Percentiles rank a stretch among this genome's conserved stretches.
Evolutionary conservation across 371 early-diverging fungal species (phyloP).

Genomic region (Batrachochytrium dendrobatidis): DNA sequence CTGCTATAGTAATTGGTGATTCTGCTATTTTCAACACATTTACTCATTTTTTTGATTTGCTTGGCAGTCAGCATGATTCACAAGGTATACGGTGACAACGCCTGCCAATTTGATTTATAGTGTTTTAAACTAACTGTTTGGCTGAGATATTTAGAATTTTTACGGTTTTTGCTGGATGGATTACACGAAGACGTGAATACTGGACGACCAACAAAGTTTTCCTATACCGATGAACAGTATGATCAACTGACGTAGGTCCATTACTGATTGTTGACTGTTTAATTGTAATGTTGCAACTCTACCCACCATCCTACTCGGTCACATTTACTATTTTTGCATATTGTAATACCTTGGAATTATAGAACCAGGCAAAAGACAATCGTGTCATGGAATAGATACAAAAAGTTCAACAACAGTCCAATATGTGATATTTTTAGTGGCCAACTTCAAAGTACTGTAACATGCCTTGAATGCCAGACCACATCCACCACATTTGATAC

Average conservation of each 20-base stretch:
- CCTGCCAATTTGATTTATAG: no score
- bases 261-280: constrained; percentile 2
- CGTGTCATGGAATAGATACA: constrained; percentile 17
- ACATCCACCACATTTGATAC: constrained; percentile 41
- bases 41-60: no score
- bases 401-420: constrained; percentile 11
- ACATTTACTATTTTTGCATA: neutral
- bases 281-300: neutral
- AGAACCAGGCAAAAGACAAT: constrained; percentile 4
- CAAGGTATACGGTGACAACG: constrained; percentile 16
- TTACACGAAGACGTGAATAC: constrained; percentile 50
- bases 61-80: constrained; percentile 34
- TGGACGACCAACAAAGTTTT: constrained; percentile 19
- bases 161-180: constrained; percentile 41
- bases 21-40: no score
- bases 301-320: neutral
- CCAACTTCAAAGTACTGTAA: constrained; percentile 38
- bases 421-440: constrained; percentile 44
- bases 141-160: no score
- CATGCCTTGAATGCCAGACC: constrained; percentile 37
- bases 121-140: no score
- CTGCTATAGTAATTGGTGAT: no score
- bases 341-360: neutral
- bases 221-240: constrained; percentile 27
- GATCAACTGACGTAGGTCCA: constrained; percentile 25